Percentiles rank a stretch among this genome's conserved stretches.
Evolutionary conservation across 2,329 filamentous ascomycete genomes (phyloP).

Genomic region (Alternaria sp.): DNA sequence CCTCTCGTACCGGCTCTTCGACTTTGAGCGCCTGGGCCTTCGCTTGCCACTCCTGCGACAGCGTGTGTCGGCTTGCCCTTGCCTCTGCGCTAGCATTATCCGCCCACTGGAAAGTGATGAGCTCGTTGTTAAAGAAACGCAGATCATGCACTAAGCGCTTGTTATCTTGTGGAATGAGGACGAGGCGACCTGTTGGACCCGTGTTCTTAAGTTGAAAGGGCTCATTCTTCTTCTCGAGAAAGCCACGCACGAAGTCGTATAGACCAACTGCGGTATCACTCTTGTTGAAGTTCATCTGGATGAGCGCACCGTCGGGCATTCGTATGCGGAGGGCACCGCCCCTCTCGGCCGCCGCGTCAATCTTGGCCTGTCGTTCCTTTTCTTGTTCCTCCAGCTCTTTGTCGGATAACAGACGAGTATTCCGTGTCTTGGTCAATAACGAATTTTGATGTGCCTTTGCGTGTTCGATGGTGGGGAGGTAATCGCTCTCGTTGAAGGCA

Average conservation of each 20-base stretch:
- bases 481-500: conserved; percentile 75
- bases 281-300: conserved; percentile 74
- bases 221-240: conserved; percentile 71
- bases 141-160: conserved; percentile 75
- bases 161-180: conserved; percentile 54
- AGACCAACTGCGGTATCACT: conserved; percentile 74
- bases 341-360: conserved; percentile 67
- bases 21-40: conserved; percentile 73
- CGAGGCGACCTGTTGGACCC: conserved; percentile 61
- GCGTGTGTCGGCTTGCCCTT: conserved; percentile 63
- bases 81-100: conserved; percentile 66
- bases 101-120: conserved; percentile 81
- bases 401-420: conserved; percentile 82
- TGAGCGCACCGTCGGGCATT: conserved; percentile 84
- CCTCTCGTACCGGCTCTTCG: conserved; percentile 57
- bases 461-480: conserved; percentile 76
- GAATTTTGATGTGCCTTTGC: conserved; percentile 77
- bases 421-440: conserved; percentile 69
- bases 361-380: conserved; percentile 69
- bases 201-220: conserved; percentile 76
- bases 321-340: conserved; percentile 80
- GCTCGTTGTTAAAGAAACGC: conserved; percentile 72
- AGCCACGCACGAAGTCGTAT: conserved; percentile 75
- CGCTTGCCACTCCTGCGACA: conserved; percentile 66
- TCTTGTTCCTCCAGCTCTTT: conserved; percentile 78